Evolutionary conservation across 2,329 filamentous ascomycete species (phyloP).

Genomic region (Moelleriella libera): DNA sequence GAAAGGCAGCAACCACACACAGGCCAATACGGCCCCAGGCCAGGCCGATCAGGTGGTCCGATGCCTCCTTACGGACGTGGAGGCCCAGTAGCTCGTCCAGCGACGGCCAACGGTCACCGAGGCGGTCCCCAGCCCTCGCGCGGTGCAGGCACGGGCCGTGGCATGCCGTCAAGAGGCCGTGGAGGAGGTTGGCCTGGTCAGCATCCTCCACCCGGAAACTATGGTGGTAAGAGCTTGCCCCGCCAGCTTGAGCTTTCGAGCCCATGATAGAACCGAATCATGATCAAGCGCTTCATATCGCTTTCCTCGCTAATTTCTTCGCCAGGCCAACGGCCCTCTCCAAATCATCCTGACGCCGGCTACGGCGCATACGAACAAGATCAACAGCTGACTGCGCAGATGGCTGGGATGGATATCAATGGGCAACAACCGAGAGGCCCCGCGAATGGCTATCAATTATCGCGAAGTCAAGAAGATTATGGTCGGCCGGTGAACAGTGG

Average conservation of each 20-base stretch:
- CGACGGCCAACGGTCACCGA: conserved; percentile 21
- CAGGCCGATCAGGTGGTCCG: conserved; percentile 24
- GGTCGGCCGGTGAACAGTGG: conserved; percentile 10
- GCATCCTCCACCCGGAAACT: conserved; percentile 1
- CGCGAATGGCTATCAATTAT: conserved; percentile 9
- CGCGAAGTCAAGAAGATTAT: conserved; percentile 13
- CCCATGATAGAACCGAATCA: background rate
- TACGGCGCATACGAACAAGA: conserved; percentile 12
- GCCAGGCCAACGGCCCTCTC: conserved; percentile 8
- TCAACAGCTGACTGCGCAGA: conserved; percentile 17
- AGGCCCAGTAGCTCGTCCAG: conserved; percentile 28
- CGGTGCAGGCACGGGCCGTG: conserved; percentile 14
- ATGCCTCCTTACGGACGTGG: conserved; percentile 29
- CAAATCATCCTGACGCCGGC: conserved; percentile 8
- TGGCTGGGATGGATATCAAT: conserved; percentile 21
- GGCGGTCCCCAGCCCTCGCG: conserved; percentile 23
- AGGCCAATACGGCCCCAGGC: conserved; percentile 23
- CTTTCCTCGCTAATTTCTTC: background rate
- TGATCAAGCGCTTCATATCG: background rate
- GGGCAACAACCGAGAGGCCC: conserved; percentile 11
- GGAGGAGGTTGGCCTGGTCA: conserved; percentile 2
- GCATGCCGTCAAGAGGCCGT: conserved; percentile 2
- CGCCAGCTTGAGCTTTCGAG: background rate
- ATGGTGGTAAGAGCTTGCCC: conserved; percentile 1
- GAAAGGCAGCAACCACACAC: conserved; percentile 20